Conservation (phyloP, 176 grass and related monocot species). For the Chrysopogon serrulatus region DNA sequence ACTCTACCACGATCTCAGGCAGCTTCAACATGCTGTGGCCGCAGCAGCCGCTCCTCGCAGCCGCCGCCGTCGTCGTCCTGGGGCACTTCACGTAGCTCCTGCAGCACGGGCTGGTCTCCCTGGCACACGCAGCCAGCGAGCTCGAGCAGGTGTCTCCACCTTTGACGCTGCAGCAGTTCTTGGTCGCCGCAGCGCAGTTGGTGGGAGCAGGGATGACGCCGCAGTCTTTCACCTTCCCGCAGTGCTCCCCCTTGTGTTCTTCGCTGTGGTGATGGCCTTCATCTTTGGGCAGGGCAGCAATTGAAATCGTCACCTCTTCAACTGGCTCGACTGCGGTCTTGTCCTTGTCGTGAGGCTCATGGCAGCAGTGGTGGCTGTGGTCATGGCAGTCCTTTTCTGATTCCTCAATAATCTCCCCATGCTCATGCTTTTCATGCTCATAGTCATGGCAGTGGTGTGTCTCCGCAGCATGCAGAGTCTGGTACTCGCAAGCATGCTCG, state of each 20-base stretch:
- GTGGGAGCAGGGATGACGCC: background rate
- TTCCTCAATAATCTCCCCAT: constrained; percentile 30
- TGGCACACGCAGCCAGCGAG: constrained; percentile 22
- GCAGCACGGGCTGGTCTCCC: constrained; percentile 41
- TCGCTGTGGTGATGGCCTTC: background rate
- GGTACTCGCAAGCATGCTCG: constrained; percentile 31
- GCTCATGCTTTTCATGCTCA: constrained; percentile 20
- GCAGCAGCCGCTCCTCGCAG: constrained; percentile 46
- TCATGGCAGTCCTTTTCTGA: constrained; percentile 10
- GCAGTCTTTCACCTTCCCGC: background rate
- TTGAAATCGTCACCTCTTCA: constrained; percentile 33
- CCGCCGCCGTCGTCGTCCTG: background rate
- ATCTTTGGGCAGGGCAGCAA: background rate
- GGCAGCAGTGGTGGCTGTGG: constrained; percentile 40
- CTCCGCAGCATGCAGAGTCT: background rate
- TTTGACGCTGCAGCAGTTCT: constrained; percentile 27
- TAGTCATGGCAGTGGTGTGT: constrained; percentile 34
- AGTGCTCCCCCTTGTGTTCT: constrained; percentile 18
- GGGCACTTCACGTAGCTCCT: constrained; percentile 53
- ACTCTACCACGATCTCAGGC: constrained; percentile 75
- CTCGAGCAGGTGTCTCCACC: constrained; percentile 35
- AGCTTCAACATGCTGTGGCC: constrained; percentile 50
- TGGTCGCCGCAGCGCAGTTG: background rate
- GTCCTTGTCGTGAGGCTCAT: constrained; percentile 29
- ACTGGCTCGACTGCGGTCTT: constrained; percentile 1